phyloP scores from a whole-genome alignment of 331 rosid genomes.

The Prunus yedoensis region DNA sequence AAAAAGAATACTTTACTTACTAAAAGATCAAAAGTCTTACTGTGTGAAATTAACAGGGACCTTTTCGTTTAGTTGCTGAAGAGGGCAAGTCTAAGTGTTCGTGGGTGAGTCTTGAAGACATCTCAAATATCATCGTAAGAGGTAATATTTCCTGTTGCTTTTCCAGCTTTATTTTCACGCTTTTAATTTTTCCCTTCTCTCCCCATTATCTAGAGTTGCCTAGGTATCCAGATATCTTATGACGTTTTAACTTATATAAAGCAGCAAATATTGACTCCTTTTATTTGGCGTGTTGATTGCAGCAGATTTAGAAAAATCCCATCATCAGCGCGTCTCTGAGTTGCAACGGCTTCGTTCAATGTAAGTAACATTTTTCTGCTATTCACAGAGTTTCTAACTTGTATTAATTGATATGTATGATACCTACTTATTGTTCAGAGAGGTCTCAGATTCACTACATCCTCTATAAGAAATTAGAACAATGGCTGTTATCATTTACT shows the following conservation, averaged over 20 bases:
- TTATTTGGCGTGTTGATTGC: conserved; percentile 28
- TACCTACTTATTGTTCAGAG: neutral
- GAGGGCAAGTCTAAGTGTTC: conserved; percentile 98
- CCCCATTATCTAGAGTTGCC: neutral
- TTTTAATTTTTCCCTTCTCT: neutral
- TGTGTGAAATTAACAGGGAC: conserved; percentile 61
- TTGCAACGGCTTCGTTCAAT: conserved; percentile 89
- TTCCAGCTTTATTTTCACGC: neutral
- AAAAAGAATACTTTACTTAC: neutral
- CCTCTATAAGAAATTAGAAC: conserved; percentile 2
- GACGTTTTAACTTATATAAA: neutral
- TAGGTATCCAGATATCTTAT: conserved; percentile 2
- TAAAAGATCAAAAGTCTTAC: conserved; percentile 5
- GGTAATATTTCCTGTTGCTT: conserved; percentile 47
- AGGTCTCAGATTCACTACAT: neutral
- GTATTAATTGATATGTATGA: neutral
- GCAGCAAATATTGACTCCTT: neutral
- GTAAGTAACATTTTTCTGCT: conserved; percentile 44
- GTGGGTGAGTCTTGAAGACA: conserved; percentile 94
- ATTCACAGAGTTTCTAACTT: neutral
- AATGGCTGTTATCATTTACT: neutral
- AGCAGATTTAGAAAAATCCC: conserved; percentile 92
- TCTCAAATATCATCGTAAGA: conserved; percentile 76
- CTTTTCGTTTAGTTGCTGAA: conserved; percentile 92
- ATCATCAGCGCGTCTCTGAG: conserved; percentile 93